Conservation (phyloP, 192 early-diverging fungal species). For the Coemansia sp. region DNA sequence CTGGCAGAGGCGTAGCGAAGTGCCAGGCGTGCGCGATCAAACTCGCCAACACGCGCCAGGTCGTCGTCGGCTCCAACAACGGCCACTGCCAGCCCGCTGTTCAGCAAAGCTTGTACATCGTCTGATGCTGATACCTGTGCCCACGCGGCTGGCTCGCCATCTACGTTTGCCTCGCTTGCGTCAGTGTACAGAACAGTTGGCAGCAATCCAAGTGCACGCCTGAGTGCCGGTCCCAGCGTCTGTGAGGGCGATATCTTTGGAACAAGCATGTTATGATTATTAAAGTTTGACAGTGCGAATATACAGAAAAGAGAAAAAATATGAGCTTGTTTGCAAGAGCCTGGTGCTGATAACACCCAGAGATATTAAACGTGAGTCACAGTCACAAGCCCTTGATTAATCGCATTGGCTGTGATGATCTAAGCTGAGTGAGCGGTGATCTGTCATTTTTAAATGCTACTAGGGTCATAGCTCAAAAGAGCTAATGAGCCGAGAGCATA, state of each 20-base stretch:
- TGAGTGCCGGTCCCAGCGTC: conserved; percentile 25
- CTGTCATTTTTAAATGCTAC: not conserved
- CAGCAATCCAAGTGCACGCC: conserved; percentile 24
- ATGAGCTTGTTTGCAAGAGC: not conserved
- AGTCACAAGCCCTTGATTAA: conserved; percentile 4
- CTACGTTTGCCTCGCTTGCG: conserved; percentile 18
- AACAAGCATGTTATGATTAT: conserved; percentile 34
- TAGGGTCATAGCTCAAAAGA: not conserved
- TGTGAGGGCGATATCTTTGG: conserved; percentile 34
- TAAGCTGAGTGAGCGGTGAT: not conserved
- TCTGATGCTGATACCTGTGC: conserved; percentile 15
- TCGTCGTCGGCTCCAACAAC: conserved; percentile 19
- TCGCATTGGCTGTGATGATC: not conserved
- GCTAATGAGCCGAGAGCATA: not conserved
- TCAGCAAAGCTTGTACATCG: conserved; percentile 38
- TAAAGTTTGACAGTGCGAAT: not conserved
- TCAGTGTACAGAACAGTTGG: conserved; percentile 26
- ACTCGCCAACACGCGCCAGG: not conserved
- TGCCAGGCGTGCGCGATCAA: conserved; percentile 39
- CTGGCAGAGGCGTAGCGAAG: conserved; percentile 26
- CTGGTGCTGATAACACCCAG: not conserved
- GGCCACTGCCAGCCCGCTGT: conserved; percentile 44
- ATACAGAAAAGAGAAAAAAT: not conserved
- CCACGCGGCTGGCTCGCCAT: conserved; percentile 20
- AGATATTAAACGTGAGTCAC: conserved; percentile 2